These are phyloP conservation scores for Fusarium tuaranense DNA, from an alignment of 2,329 filamentous ascomycete species.

Conservation along the genomic window DNA sequence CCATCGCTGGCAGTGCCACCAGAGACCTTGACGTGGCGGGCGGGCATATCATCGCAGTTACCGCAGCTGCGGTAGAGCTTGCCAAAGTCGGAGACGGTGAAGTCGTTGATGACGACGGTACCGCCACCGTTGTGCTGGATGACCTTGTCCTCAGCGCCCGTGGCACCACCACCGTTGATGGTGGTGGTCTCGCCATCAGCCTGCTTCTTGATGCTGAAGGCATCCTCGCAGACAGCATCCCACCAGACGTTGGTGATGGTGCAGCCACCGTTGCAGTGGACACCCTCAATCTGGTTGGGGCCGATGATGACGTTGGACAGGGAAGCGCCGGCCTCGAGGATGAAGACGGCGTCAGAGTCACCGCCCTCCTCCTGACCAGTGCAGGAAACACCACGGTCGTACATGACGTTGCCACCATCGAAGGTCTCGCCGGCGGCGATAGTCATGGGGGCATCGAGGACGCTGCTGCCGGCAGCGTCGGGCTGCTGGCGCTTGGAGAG, in stretches of 20 bases:
- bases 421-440: constrained; percentile 44
- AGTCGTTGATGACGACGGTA: constrained; percentile 41
- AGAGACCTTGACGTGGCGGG: constrained; percentile 58
- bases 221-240: constrained; percentile 60
- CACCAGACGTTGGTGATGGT: constrained; percentile 61
- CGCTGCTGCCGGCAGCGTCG: constrained; percentile 31
- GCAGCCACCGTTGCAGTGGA: constrained; percentile 59
- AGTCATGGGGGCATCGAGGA: constrained; percentile 41
- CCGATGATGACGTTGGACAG: constrained; percentile 61
- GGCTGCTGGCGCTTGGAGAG: constrained; percentile 37
- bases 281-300: constrained; percentile 57
- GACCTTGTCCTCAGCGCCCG: constrained; percentile 50
- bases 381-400: constrained; percentile 44
- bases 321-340: constrained; percentile 55
- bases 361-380: constrained; percentile 44
- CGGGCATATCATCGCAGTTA: constrained; percentile 52
- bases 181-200: constrained; percentile 44
- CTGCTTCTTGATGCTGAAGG: constrained; percentile 49
- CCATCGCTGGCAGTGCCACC: constrained; percentile 53
- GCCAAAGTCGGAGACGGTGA: constrained; percentile 38
- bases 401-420: constrained; percentile 45
- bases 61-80: constrained; percentile 51
- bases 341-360: constrained; percentile 56
- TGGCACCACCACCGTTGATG: constrained; percentile 60
- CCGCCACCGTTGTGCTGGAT: constrained; percentile 41